Base-by-base conservation (phyloP, 2,329 filamentous ascomycete species). In the Penicillium brevicompactum region DNA sequence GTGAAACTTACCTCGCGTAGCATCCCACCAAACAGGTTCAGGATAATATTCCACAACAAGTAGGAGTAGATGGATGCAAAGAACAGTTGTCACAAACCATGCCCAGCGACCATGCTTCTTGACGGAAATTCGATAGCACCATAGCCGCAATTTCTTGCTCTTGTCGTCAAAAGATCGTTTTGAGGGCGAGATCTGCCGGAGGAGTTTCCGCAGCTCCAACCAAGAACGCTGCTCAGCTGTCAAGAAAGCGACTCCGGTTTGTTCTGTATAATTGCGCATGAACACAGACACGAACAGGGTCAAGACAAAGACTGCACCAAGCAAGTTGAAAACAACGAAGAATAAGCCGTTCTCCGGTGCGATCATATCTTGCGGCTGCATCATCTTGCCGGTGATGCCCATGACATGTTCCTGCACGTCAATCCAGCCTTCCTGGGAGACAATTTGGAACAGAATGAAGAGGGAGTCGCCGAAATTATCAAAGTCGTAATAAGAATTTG, bases 211-310 rank as follows among this genome's bases (percentile, higher is more conserved):
- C 63, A 99, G 76, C 73, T 99, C 94, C 13, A 99, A 84, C 94
- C 94, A 99, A 0, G 93, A 96, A 64, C 94, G 87, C 72, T 99
- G 94, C 67, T 99, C 94, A 0, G 92, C 89, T 1, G 94, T 99
- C 66, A 99, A 79, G 71, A 93, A 99, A 2, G 94, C 94, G 42
- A 99, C 94, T 1, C 94, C 94, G 0, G 94, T 99, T 75, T 97
- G 92, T 75, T 99, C 94, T 0, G 94, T 99, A 75, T 99, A 99
- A 73, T 97, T 99, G 58, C 94, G 91, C 94, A 99, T 99, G 74
- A 99, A 99, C 58, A 99, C 94, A 53, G 94, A 97, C 46, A 99
- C 95, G 74, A 99, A 99, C 69, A 99, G 80, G 1, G 94, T 99
- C 69, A 99, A 82, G 58, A 99, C 89, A 76, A 99, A 99, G 61